Conservation (phyloP, 225 moss, liverwort and hornwort species). For the Rhytidiadelphus loreus region DNA sequence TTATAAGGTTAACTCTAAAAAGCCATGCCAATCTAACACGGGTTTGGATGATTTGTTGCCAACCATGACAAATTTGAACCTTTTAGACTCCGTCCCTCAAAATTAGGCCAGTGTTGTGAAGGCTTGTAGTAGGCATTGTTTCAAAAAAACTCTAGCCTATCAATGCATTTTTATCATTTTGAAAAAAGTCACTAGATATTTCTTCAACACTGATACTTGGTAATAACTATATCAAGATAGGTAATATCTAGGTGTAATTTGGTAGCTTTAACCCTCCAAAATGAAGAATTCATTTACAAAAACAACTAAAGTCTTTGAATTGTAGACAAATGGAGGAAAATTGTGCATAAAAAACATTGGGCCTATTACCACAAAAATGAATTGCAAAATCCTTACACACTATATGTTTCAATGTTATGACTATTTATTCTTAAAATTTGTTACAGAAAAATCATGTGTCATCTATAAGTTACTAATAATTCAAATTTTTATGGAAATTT, state of each 20-base stretch:
- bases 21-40: rapidly evolving
- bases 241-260: background rate
- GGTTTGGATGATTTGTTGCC: rapidly evolving
- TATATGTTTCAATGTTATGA: background rate
- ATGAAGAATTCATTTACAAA: background rate
- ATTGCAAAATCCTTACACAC: background rate
- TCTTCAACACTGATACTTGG: background rate
- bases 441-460: background rate
- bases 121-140: rapidly evolving
- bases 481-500: background rate
- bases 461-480: no score
- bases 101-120: rapidly evolving
- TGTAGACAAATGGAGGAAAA: background rate
- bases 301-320: background rate
- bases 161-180: background rate
- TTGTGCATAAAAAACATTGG: background rate
- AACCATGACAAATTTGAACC: background rate
- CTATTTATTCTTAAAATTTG: background rate
- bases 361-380: background rate
- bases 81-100: background rate
- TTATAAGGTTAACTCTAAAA: background rate
- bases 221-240: background rate
- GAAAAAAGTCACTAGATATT: background rate
- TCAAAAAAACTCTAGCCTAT: background rate
- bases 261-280: background rate